Evolutionary conservation across 305 asterid genomes (phyloP).

Genomic region (Fraxinus angustifolia): DNA sequence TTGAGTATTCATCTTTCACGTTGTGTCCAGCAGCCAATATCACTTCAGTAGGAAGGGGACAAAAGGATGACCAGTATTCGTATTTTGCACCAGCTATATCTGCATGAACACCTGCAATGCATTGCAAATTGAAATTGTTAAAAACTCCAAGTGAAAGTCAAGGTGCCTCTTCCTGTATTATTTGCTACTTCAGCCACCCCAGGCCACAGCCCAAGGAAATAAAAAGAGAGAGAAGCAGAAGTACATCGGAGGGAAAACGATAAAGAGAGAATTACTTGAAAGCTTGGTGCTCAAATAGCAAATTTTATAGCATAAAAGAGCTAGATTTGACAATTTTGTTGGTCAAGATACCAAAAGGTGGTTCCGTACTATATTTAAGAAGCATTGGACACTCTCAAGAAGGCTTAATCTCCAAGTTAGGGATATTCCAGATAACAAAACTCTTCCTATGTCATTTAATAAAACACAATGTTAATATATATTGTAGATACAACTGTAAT

Average conservation of each 20-base stretch:
- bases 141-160: background rate
- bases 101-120: conserved; percentile 62
- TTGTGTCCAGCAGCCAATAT: conserved; percentile 71
- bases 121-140: background rate
- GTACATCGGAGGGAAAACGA: background rate
- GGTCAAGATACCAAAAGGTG: background rate
- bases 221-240: background rate
- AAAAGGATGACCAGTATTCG: conserved; percentile 71
- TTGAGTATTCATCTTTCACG: conserved; percentile 48
- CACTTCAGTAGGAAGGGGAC: conserved; percentile 64
- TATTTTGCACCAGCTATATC: conserved; percentile 70
- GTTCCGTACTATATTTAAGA: background rate
- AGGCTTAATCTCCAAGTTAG: background rate
- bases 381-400: background rate
- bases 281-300: background rate
- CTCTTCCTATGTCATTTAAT: background rate
- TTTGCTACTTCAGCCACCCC: background rate
- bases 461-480: background rate
- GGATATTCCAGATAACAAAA: background rate
- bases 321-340: background rate
- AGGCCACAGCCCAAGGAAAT: background rate
- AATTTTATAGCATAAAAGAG: background rate
- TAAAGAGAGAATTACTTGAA: background rate
- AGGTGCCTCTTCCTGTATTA: background rate
- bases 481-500: no score